phyloP scores from a whole-genome alignment of 371 early-diverging fungal genomes.

The Sporodiniella umbellata region DNA sequence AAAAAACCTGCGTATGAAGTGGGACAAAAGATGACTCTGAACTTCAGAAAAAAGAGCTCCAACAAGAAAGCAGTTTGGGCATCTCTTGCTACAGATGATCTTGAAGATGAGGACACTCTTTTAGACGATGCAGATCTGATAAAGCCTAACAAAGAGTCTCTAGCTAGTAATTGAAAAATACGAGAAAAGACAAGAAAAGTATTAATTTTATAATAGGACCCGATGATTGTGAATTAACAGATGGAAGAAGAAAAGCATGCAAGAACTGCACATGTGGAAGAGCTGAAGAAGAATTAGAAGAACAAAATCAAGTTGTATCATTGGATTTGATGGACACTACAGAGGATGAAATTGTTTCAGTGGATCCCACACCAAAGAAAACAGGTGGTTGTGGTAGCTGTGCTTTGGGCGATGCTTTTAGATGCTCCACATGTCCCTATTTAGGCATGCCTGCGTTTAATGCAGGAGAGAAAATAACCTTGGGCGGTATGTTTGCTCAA shows the following conservation, averaged over 20 bases:
- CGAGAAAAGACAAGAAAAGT: neutral
- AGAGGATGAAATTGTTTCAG: slow-evolving; percentile 48
- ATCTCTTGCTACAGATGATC: slow-evolving; percentile 64
- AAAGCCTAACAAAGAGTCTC: slow-evolving; percentile 67
- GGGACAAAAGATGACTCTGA: slow-evolving; percentile 57
- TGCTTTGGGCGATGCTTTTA: slow-evolving; percentile 98
- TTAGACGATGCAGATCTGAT: slow-evolving; percentile 84
- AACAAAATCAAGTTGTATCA: slow-evolving; percentile 65
- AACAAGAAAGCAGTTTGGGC: slow-evolving; percentile 37
- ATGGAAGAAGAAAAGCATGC: slow-evolving; percentile 88
- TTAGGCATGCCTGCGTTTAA: slow-evolving; percentile 98
- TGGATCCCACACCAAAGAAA: slow-evolving; percentile 58
- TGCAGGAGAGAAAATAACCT: slow-evolving; percentile 91
- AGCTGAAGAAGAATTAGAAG: slow-evolving; percentile 69
- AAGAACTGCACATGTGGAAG: slow-evolving; percentile 96
- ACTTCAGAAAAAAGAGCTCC: slow-evolving; percentile 56
- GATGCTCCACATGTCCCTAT: slow-evolving; percentile 98
- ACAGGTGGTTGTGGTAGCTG: slow-evolving; percentile 75
- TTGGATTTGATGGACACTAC: slow-evolving; percentile 57
- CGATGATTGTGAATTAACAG: slow-evolving; percentile 63
- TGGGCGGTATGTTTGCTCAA: slow-evolving; percentile 61
- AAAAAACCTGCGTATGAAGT: slow-evolving; percentile 86
- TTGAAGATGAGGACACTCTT: slow-evolving; percentile 86
- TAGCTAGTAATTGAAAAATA: slow-evolving; percentile 43
- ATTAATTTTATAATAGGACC: slow-evolving; percentile 27